Percentiles rank a stretch among this genome's conserved stretches.
These are phyloP conservation scores for Bauhinia variegata DNA, from an alignment of 306 rosid species.

Conservation along the genomic window DNA sequence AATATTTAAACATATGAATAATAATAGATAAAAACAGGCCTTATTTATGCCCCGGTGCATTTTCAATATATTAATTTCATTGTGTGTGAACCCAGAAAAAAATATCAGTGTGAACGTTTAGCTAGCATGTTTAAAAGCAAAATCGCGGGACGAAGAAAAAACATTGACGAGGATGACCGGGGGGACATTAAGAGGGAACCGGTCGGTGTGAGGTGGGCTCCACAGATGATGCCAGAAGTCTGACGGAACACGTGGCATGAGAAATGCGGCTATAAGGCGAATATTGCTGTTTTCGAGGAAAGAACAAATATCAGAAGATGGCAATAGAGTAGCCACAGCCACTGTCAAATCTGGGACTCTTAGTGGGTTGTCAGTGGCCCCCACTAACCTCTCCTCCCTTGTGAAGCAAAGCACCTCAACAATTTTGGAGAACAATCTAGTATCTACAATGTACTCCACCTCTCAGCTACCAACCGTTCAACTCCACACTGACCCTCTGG, in stretches of 20 bases:
- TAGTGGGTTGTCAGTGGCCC: slow-evolving; percentile 43
- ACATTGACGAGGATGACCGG: background rate
- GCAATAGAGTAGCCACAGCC: slow-evolving; percentile 4
- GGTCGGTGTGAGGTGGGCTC: slow-evolving; percentile 52
- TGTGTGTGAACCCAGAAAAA: too few species aligned
- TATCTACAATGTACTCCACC: background rate
- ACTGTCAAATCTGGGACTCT: slow-evolving; percentile 31
- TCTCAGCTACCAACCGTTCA: background rate
- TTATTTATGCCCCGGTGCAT: too few species aligned
- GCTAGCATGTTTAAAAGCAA: slow-evolving; percentile 26
- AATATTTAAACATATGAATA: too few species aligned
- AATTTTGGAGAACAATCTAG: background rate
- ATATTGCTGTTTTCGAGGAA: slow-evolving; percentile 60
- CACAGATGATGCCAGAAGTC: background rate
- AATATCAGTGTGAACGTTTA: too few species aligned
- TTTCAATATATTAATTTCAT: too few species aligned
- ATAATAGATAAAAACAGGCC: too few species aligned
- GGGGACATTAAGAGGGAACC: slow-evolving; percentile 15
- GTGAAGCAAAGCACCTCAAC: slow-evolving; percentile 46
- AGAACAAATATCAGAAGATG: slow-evolving; percentile 11
- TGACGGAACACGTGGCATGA: slow-evolving; percentile 48
- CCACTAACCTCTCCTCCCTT: slow-evolving; percentile 40
- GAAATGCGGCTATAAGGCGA: slow-evolving; percentile 47
- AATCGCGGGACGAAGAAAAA: slow-evolving; percentile 8
- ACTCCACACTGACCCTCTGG: background rate